Percentiles rank a stretch among this genome's conserved stretches.
Conservation (phyloP, 768 basidiomycete genomes). For the Lyophyllum semitale region DNA sequence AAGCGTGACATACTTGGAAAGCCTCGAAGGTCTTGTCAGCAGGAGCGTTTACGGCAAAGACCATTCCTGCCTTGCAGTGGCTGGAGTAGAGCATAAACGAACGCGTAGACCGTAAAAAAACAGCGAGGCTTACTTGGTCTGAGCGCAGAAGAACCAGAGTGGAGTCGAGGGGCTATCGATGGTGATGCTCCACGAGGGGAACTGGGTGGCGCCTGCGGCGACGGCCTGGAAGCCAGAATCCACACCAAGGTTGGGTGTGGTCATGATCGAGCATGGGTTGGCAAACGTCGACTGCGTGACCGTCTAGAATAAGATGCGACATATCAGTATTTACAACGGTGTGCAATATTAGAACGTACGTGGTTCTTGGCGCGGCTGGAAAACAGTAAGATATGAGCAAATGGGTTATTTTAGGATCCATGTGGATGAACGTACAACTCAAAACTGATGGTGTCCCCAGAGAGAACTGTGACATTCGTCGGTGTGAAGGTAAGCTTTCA, state of each 20-base stretch:
- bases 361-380: slow-evolving; percentile 46
- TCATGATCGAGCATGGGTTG: slow-evolving; percentile 45
- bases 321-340: not conserved
- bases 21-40: slow-evolving; percentile 44
- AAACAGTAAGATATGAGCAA: not conserved
- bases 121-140: slow-evolving; percentile 31
- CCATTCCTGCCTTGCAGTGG: slow-evolving; percentile 60
- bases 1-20: slow-evolving; percentile 40
- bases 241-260: slow-evolving; percentile 36
- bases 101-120: not conserved
- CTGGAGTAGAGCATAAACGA: slow-evolving; percentile 19
- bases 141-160: slow-evolving; percentile 65
- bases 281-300: slow-evolving; percentile 65
- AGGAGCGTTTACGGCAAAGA: slow-evolving; percentile 60
- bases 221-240: slow-evolving; percentile 55
- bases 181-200: slow-evolving; percentile 49
- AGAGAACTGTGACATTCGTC: slow-evolving; percentile 35
- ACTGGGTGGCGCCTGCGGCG: slow-evolving; percentile 26
- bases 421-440: slow-evolving; percentile 42
- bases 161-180: slow-evolving; percentile 47
- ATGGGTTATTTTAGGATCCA: not conserved
- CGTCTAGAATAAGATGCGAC: slow-evolving; percentile 34
- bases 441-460: slow-evolving; percentile 54
- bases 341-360: slow-evolving; percentile 12
- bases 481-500: slow-evolving; percentile 42